phyloP scores from a whole-genome alignment of 148 eudicot genomes.

The Chenopodium quinoa region DNA sequence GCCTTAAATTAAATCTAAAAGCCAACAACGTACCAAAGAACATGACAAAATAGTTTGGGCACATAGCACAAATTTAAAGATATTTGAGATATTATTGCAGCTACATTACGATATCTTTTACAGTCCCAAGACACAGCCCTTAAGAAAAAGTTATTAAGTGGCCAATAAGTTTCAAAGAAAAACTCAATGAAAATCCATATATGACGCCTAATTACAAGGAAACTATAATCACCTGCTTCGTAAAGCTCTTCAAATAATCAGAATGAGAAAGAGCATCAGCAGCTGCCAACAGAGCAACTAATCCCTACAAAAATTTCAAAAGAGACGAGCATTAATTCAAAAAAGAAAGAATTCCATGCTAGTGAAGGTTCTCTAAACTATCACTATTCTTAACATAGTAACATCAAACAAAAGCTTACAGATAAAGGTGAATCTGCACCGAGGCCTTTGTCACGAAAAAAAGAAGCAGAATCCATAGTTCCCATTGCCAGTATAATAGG shows the following conservation, averaged over 20 bases:
- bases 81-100: not conserved
- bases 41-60: not conserved
- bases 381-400: not conserved
- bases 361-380: not conserved
- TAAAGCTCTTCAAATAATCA: conserved; percentile 47
- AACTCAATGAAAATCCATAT: not conserved
- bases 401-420: conserved; percentile 44
- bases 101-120: not conserved
- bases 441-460: conserved; percentile 92
- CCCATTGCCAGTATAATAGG: conserved; percentile 63
- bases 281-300: conserved; percentile 82
- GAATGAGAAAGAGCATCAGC: conserved; percentile 83
- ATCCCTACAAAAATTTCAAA: conserved; percentile 52
- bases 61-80: not conserved
- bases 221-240: conserved; percentile 62
- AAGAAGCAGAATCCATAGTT: conserved; percentile 94
- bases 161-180: not conserved
- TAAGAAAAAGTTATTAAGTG: not conserved
- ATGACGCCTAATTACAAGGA: not conserved
- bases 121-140: not conserved
- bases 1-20: not conserved
- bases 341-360: conserved; percentile 13
- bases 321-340: conserved; percentile 14
- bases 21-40: not conserved
- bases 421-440: conserved; percentile 96